Conservation (phyloP, 2,329 filamentous ascomycete species). For the Dactylella cylindrospora region DNA sequence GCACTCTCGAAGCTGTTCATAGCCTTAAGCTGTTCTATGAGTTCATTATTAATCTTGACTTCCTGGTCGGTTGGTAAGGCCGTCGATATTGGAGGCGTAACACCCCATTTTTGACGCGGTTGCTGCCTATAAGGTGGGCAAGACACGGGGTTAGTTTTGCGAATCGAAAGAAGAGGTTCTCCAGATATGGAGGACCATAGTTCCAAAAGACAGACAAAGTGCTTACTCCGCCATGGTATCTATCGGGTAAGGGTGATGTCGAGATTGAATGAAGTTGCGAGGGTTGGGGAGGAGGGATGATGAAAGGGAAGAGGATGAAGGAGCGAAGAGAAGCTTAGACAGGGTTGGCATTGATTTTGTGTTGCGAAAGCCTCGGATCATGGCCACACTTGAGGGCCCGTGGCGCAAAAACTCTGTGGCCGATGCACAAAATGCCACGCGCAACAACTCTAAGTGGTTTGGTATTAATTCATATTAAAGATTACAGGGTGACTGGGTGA, state of each 20-base stretch:
- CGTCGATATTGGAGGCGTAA: conserved; percentile 80
- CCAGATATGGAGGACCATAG: neutral
- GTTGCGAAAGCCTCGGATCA: neutral
- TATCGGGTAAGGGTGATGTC: neutral
- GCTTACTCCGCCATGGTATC: conserved; percentile 28
- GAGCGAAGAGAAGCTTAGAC: conserved; percentile 9
- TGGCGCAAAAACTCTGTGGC: conserved; percentile 13
- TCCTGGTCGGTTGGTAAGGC: conserved; percentile 75
- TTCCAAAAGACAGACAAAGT: neutral
- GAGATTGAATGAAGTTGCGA: neutral
- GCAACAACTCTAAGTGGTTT: too few species aligned
- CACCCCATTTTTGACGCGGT: conserved; percentile 61
- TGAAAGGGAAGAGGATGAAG: conserved; percentile 6
- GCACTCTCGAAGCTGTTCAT: conserved; percentile 90
- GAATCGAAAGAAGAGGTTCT: neutral
- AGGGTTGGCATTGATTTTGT: conserved; percentile 16
- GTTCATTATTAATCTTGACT: conserved; percentile 71
- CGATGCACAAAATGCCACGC: neutral
- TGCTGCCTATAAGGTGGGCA: conserved; percentile 9
- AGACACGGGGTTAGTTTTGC: conserved; percentile 6
- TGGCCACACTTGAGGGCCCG: conserved; percentile 3
- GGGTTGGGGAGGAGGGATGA: neutral
- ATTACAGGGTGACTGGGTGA: neutral
- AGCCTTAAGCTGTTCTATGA: conserved; percentile 79
- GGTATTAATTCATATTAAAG: too few species aligned